phyloP scores from a whole-genome alignment of 2,329 filamentous ascomycete genomes.

The Daldinia eschscholtzii region DNA sequence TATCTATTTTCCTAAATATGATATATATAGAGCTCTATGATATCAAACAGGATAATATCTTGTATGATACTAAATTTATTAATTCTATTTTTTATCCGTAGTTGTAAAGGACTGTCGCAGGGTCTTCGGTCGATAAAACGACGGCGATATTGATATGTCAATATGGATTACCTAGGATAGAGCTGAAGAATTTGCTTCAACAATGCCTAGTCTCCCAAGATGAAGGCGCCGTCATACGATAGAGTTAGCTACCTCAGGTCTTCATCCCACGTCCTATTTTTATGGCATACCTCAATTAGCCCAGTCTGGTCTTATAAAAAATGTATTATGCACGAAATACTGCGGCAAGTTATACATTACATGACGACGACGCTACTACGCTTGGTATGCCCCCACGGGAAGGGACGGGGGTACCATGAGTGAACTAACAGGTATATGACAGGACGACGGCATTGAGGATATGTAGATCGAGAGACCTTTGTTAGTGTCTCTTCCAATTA shows the following conservation, averaged over 20 bases:
- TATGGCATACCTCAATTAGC: background rate
- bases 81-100: background rate
- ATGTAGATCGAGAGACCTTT: background rate
- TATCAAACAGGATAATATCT: background rate
- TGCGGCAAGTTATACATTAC: constrained; percentile 10
- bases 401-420: background rate
- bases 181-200: background rate
- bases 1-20: background rate
- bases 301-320: background rate
- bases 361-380: constrained; percentile 5
- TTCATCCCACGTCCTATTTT: background rate
- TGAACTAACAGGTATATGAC: background rate
- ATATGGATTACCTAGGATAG: background rate
- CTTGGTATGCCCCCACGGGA: constrained; percentile 6
- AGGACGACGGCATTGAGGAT: background rate
- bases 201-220: background rate
- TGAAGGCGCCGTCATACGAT: background rate
- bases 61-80: background rate
- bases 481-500: constrained; percentile 22
- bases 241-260: background rate
- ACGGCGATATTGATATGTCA: background rate
- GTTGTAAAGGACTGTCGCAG: background rate
- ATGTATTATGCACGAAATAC: constrained; percentile 16
- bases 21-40: background rate
- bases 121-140: background rate